A percentile compares a stretch with the other conserved stretches of the same genome.
phyloP scores from a whole-genome alignment of 148 eudicot species.

The Mesembryanthemum crystallinum region DNA sequence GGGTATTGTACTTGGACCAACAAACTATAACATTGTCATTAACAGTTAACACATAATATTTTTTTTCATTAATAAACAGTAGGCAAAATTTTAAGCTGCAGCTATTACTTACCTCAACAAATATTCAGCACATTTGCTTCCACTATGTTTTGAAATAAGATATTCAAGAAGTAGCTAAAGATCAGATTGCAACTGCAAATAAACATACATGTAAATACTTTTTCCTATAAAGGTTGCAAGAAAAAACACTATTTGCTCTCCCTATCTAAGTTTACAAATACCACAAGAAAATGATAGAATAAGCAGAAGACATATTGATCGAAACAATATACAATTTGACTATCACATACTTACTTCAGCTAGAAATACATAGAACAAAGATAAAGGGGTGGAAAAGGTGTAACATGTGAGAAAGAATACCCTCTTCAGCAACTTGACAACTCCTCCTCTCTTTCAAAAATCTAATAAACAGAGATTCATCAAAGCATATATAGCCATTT shows the following conservation, averaged over 20 bases:
- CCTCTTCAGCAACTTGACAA: conserved; percentile 39
- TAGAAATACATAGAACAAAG: conserved; percentile 72
- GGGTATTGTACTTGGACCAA: background rate
- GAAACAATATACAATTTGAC: background rate
- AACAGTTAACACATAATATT: no score
- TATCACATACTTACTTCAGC: conserved; percentile 54
- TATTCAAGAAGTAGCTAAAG: conserved; percentile 94
- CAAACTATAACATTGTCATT: background rate
- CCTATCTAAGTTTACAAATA: background rate
- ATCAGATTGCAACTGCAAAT: conserved; percentile 79
- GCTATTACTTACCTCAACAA: conserved; percentile 42
- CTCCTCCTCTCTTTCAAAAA: conserved; percentile 25
- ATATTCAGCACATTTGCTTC: no score
- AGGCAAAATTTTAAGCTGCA: background rate
- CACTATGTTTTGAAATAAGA: conserved; percentile 86
- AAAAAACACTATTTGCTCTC: background rate
- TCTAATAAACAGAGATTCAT: conserved; percentile 32
- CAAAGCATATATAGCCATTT: no score
- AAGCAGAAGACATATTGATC: background rate
- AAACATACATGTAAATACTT: conserved; percentile 3
- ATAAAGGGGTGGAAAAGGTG: conserved; percentile 73
- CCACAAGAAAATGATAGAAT: conserved; percentile 4
- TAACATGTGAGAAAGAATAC: conserved; percentile 44
- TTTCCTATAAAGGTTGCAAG: background rate
- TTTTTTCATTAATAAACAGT: no score